These are phyloP conservation scores for Agaricus subrufescens DNA, from an alignment of 768 basidiomycete genomes.

Conservation along the genomic window DNA sequence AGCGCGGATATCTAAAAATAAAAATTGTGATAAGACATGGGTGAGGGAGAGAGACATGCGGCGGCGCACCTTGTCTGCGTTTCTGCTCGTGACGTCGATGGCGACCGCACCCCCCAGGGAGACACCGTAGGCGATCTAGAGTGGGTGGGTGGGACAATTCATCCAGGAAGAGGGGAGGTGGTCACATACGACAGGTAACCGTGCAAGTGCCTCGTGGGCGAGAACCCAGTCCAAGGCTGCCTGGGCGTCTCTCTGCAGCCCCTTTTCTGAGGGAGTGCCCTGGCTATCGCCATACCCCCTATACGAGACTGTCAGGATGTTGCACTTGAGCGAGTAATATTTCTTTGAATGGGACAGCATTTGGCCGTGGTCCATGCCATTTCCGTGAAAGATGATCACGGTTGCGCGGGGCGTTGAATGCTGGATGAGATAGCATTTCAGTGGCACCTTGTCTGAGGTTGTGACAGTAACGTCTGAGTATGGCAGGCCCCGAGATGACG, in stretches of 20 bases:
- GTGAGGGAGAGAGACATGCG: slow-evolving; percentile 8
- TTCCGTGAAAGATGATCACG: slow-evolving; percentile 85
- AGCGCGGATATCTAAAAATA: slow-evolving; percentile 56
- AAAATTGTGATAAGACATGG: slow-evolving; percentile 27
- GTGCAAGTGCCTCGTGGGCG: slow-evolving; percentile 49
- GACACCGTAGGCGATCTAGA: slow-evolving; percentile 47
- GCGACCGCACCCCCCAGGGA: slow-evolving; percentile 87
- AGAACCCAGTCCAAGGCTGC: slow-evolving; percentile 67
- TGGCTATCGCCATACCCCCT: slow-evolving; percentile 83
- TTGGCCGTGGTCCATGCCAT: slow-evolving; percentile 70
- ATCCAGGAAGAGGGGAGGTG: too few relatives aligned
- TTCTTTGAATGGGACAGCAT: slow-evolving; percentile 61
- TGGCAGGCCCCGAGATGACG: slow-evolving; percentile 1
- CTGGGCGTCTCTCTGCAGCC: slow-evolving; percentile 76
- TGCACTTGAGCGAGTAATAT: slow-evolving; percentile 71
- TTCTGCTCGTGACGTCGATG: slow-evolving; percentile 73
- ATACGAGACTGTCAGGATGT: slow-evolving; percentile 86
- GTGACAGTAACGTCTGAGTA: slow-evolving; percentile 7
- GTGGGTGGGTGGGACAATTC: background rate
- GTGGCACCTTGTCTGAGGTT: slow-evolving; percentile 9
- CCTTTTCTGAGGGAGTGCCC: slow-evolving; percentile 75
- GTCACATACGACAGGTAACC: slow-evolving; percentile 15
- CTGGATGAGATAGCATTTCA: slow-evolving; percentile 12
- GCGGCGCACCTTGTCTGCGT: slow-evolving; percentile 53
- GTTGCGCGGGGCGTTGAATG: slow-evolving; percentile 42